Conservation (phyloP, 2,329 filamentous ascomycete genomes). For the Penicillium sp. region DNA sequence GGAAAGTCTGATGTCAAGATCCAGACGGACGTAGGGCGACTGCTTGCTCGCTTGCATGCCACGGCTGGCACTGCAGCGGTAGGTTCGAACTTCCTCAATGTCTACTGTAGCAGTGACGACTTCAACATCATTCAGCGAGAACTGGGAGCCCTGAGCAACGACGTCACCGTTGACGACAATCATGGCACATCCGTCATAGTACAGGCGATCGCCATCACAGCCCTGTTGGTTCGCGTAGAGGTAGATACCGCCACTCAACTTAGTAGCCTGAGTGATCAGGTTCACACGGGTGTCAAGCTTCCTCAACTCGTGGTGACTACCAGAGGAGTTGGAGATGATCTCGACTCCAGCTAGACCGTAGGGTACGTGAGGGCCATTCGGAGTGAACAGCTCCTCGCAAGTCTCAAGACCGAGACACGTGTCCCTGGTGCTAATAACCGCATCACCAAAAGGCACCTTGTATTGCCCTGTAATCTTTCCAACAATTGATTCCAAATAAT, state of each 20-base stretch:
- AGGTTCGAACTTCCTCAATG: conserved; percentile 61
- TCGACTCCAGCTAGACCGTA: conserved; percentile 67
- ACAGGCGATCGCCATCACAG: conserved; percentile 62
- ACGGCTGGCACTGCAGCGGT: conserved; percentile 30
- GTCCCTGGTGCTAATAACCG: conserved; percentile 63
- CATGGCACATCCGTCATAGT: conserved; percentile 65
- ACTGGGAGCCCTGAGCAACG: conserved; percentile 67
- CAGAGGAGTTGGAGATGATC: conserved; percentile 70
- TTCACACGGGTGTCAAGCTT: conserved; percentile 67
- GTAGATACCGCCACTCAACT: conserved; percentile 48
- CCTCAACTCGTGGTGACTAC: conserved; percentile 67
- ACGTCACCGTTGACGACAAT: conserved; percentile 65
- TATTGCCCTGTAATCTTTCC: conserved; percentile 57
- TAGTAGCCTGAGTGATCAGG: conserved; percentile 67
- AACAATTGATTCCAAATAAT: conserved; percentile 63
- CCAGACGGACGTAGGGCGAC: conserved; percentile 38
- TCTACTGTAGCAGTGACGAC: conserved; percentile 68
- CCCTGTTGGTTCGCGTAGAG: conserved; percentile 66
- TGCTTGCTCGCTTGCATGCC: conserved; percentile 38
- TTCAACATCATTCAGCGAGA: conserved; percentile 66
- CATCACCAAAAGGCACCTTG: conserved; percentile 69
- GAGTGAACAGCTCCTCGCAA: conserved; percentile 69
- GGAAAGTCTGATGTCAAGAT: conserved; percentile 39
- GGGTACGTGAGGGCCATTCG: conserved; percentile 41
- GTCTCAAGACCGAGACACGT: conserved; percentile 66